Evolutionary conservation across 1,284 basidiomycete genomes (phyloP).

Genomic region (Earliella scabrosa): DNA sequence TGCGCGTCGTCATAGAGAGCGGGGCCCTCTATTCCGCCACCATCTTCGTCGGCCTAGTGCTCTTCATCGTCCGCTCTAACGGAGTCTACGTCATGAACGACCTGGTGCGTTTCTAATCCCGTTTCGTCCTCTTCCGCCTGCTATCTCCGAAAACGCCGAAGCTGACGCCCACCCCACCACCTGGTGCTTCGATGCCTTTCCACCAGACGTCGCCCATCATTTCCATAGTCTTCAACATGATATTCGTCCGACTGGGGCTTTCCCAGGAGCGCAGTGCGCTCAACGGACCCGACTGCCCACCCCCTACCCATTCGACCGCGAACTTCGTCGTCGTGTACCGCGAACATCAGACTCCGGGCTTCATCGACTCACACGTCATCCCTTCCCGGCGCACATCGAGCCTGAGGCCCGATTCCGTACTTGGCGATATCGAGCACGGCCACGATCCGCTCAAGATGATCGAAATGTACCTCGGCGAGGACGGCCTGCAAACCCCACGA

Average conservation of each 20-base stretch:
- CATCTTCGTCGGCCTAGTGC: constrained; percentile 33
- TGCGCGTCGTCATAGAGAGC: constrained; percentile 37
- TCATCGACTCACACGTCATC: background rate
- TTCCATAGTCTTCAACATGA: constrained; percentile 36
- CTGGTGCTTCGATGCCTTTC: background rate
- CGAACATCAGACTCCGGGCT: background rate
- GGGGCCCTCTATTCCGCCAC: constrained; percentile 36
- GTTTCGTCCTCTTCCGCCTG: background rate
- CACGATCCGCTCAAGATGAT: background rate
- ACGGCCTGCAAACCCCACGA: background rate
- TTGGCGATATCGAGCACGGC: background rate
- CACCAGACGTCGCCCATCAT: constrained; percentile 34
- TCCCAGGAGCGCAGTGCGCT: constrained; percentile 13
- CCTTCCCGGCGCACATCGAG: background rate
- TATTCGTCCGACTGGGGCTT: constrained; percentile 31
- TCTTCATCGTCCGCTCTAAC: constrained; percentile 31
- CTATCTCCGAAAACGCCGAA: background rate
- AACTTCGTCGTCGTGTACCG: background rate
- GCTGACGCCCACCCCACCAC: background rate
- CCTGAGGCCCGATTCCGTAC: too few species aligned
- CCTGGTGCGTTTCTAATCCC: constrained; percentile 31
- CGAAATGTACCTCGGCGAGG: background rate
- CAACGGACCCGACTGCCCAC: too few species aligned
- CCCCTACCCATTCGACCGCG: too few species aligned
- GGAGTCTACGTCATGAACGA: constrained; percentile 37